Evolutionary conservation across 495 filamentous ascomycete species (phyloP), one percentile per base, ranked within the genome.

Genomic region (Neurospora intermedia): DNA sequence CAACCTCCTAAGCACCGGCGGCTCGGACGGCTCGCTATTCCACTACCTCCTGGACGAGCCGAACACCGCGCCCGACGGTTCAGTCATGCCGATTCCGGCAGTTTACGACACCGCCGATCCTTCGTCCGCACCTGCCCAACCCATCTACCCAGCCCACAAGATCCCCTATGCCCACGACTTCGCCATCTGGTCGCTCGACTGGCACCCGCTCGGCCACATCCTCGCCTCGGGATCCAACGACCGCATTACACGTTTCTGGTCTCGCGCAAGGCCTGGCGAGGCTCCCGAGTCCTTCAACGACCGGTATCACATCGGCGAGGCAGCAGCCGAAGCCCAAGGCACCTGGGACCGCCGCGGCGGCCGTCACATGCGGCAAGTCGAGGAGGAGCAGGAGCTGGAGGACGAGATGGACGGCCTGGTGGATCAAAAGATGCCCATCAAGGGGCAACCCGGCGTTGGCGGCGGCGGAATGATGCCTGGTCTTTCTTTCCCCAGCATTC

Each of bases 181-280:
- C 76, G 91, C 94, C 11, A 95, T 99, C 72, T 99, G 96, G 96
- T 94, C 94, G 5, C 85, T 99, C 31, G 94, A 97, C 84, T 99
- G 96, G 93, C 96, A 99, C 77, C 96, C 96, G 1, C 85, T 98
- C 0, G 96, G 96, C 27, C 96, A 99, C 77, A 95, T 99, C 73
- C 87, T 99, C 38, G 94, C 94, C n/a, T 97, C 96, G n/a, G 96
- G 96, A 6, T 97, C 95, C 3, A 99, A 99, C 80, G 96, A 99
- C 81, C 91, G 95, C 69, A 93, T 96, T 66, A 98, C 96, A 9
- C 89, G 95, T 43, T 99, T 99, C 84, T 99, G 96, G 96, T 92
- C 93, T 16, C 89, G 96, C 23, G 85, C 92, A 8, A 85, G 96
- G 69, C 96, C 96, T 4, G 96, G 96, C 41, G 96, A 98, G 70